Evolutionary conservation across 2,329 filamentous ascomycete genomes (phyloP).

Genomic region (Ophiostoma perfectum): DNA sequence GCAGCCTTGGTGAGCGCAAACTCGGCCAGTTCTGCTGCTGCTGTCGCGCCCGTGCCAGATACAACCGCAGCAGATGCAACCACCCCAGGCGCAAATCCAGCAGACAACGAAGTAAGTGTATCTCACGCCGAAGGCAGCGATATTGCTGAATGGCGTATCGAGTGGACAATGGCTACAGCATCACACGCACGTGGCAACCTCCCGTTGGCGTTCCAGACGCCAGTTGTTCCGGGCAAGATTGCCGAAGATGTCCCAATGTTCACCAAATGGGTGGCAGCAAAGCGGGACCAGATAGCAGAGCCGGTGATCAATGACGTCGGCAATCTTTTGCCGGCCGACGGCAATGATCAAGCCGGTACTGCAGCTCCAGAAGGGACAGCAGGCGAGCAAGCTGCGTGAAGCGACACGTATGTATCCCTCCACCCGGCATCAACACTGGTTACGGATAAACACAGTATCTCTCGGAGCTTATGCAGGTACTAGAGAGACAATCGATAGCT

Average conservation of each 20-base stretch:
- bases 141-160: constrained; percentile 35
- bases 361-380: no score
- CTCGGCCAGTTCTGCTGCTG: neutral
- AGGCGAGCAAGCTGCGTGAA: no score
- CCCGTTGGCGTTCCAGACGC: constrained; percentile 61
- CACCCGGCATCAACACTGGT: no score
- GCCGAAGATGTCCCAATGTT: constrained; percentile 69
- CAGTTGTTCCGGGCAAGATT: constrained; percentile 56
- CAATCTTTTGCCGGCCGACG: neutral
- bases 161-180: constrained; percentile 75
- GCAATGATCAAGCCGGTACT: neutral
- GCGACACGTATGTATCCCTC: no score
- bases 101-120: neutral
- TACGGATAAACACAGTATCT: no score
- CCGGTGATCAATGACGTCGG: neutral
- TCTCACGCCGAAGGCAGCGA: neutral
- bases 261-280: constrained; percentile 52
- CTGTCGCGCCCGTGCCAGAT: constrained; percentile 27
- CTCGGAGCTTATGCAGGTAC: no score
- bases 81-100: neutral
- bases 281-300: constrained; percentile 32
- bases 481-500: no score
- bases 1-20: neutral
- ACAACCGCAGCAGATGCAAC: neutral
- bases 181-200: constrained; percentile 64